A percentile compares a stretch with the other conserved stretches of the same genome.
phyloP scores from a whole-genome alignment of 345 rosid genomes.

The Dovyalis caffra region DNA sequence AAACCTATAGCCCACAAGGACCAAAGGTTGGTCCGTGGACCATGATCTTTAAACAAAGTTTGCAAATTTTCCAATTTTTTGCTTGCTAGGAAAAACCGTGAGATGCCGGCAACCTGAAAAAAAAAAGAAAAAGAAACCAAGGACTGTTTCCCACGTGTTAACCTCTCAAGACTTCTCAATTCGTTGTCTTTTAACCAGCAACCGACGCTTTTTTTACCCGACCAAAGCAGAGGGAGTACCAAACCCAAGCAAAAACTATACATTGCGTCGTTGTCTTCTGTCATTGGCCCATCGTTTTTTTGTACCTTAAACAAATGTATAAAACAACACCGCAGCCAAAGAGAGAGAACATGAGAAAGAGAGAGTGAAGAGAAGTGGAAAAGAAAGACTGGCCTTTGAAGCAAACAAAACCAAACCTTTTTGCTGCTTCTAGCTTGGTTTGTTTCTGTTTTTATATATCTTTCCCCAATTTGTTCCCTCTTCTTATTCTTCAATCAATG shows the following conservation, averaged over 20 bases:
- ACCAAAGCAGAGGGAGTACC: not conserved
- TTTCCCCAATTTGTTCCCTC: not conserved
- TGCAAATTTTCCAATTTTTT: not conserved
- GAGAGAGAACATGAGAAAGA: not conserved
- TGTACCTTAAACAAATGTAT: not conserved
- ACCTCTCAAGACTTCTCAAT: too few species aligned
- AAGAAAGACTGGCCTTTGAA: slow-evolving; percentile 5
- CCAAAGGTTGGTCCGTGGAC: too few species aligned
- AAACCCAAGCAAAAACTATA: too few species aligned
- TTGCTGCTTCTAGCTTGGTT: not conserved
- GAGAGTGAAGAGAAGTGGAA: not conserved
- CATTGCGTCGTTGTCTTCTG: not conserved
- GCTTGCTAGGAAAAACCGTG: not conserved
- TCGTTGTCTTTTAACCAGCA: too few species aligned
- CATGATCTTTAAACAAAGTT: too few species aligned
- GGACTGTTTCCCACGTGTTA: not conserved
- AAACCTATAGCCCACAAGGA: too few species aligned
- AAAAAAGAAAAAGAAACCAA: not conserved
- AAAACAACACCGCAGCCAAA: not conserved
- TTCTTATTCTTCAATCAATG: not conserved
- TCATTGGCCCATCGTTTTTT: not conserved
- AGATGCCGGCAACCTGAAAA: not conserved
- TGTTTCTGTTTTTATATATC: not conserved
- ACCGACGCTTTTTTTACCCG: not conserved
- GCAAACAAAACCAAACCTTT: not conserved